phyloP scores from a whole-genome alignment of 169 alveolate genomes.

The Plasmodium blacklocki region DNA sequence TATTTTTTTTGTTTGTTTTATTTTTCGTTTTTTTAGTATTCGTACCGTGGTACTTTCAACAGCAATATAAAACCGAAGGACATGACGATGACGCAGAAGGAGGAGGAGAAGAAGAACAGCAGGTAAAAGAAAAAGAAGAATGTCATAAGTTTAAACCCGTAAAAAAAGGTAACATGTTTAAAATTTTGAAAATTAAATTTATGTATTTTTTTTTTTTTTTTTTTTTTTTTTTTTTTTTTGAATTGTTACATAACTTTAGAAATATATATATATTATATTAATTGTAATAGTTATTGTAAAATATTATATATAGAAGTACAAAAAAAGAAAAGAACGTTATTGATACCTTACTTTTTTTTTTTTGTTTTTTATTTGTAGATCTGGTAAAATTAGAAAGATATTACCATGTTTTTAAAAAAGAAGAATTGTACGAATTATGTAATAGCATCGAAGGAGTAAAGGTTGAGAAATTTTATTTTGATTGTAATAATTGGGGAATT shows the following conservation, averaged over 20 bases:
- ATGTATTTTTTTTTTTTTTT: no score
- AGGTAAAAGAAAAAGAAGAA: not conserved
- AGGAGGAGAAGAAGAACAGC: slow-evolving; percentile 18
- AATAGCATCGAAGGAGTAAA: slow-evolving; percentile 62
- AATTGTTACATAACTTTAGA: not conserved
- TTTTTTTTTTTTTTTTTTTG: no score
- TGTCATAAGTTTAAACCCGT: not conserved
- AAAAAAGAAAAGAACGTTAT: not conserved
- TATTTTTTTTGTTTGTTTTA: not conserved
- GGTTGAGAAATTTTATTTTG: slow-evolving; percentile 75
- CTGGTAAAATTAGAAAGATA: slow-evolving; percentile 86
- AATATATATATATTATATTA: slow-evolving; percentile 76
- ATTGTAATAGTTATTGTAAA: slow-evolving; percentile 63
- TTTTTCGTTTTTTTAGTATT: slow-evolving; percentile 77
- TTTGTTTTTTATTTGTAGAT: slow-evolving; percentile 16
- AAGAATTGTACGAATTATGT: slow-evolving; percentile 91
- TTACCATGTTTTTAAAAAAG: slow-evolving; percentile 93
- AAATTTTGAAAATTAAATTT: not conserved
- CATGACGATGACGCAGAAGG: slow-evolving; percentile 15
- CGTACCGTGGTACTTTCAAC: slow-evolving; percentile 93
- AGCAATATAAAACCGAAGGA: slow-evolving; percentile 83
- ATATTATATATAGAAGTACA: slow-evolving; percentile 78
- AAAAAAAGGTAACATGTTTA: slow-evolving; percentile 32
- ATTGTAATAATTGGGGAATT: slow-evolving; percentile 80
- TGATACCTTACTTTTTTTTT: not conserved